Evolutionary conservation across 2,329 filamentous ascomycete species (phyloP), one percentile per base, ranked within the genome.

Genomic region (Fusarium falciforme): DNA sequence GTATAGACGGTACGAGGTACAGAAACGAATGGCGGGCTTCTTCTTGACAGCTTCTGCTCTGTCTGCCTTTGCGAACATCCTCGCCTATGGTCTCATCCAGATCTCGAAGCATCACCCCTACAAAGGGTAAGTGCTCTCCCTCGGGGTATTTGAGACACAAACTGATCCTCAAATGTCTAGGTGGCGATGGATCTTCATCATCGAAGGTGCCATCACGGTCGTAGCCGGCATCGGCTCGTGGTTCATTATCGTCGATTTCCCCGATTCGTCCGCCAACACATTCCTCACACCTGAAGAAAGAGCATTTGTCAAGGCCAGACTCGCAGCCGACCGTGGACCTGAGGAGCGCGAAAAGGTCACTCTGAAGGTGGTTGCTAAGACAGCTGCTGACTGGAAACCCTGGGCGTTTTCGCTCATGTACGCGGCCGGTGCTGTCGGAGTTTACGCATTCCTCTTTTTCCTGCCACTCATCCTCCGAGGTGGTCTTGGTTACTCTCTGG

Each of bases 221-320:
- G 2, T 74, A 5, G 67, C 71, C 0, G 71, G 71, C 4, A 58
- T 71, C 2, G 71, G 71, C 0, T 74, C 71, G 0, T 73, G 71
- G 71, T 73, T 73, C 29, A 68, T 73, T 44, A 73, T 73, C 29
- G 68, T 73, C n/a, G 71, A 73, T 58, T 73, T 73, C 27, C 71
- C 71, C 2, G 71, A 73, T 31, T 71, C 71, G 0, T 31, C 65
- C 7, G 61, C 38, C 27, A 73, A 73, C 29, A 74, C 63, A 2
- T 73, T 73, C 16, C 67, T 73, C 2, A 71, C 67, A 0, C 2
- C 44, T 1, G 67, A 73, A 20, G 71, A 73, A 52, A 52, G 71
- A 0, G 42, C 36, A 1, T 73, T 73, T 16, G 64, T 73, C 11
- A 71, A 74, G 10, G 61, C 64, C 2, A 40, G 71, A 2, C 68